A percentile compares a stretch with the other conserved stretches of the same genome.
phyloP scores from a whole-genome alignment of 305 asterid species.

The Fraxinus floribunda region DNA sequence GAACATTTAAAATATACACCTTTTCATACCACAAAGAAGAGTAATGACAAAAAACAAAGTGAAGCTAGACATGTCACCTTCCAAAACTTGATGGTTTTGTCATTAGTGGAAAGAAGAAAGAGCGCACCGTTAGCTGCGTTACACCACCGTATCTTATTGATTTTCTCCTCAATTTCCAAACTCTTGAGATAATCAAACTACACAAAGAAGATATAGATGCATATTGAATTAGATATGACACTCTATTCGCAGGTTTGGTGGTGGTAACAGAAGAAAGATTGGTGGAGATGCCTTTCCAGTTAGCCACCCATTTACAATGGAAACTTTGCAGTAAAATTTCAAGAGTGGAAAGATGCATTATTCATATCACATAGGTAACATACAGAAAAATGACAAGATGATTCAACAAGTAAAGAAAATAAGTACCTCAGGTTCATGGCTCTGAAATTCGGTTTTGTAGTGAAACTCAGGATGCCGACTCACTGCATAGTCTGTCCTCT shows the following conservation, averaged over 20 bases:
- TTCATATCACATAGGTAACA: slow-evolving; percentile 5
- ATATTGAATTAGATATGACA: slow-evolving; percentile 15
- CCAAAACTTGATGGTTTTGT: slow-evolving; percentile 95
- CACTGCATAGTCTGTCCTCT: slow-evolving; percentile 69
- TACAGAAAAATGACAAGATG: neutral
- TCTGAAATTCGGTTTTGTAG: slow-evolving; percentile 95
- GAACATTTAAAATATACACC: slow-evolving; percentile 11
- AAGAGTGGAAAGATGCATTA: neutral
- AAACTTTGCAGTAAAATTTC: neutral
- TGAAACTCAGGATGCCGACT: slow-evolving; percentile 92
- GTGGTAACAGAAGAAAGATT: neutral
- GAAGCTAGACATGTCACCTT: slow-evolving; percentile 52
- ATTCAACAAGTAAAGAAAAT: slow-evolving; percentile 1
- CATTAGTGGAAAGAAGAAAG: slow-evolving; percentile 95
- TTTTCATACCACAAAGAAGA: neutral
- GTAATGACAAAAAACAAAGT: neutral
- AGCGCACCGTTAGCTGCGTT: slow-evolving; percentile 91
- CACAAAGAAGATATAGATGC: slow-evolving; percentile 20
- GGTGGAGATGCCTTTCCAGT: neutral
- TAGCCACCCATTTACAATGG: neutral
- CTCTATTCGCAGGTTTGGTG: neutral
- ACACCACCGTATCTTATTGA: slow-evolving; percentile 98
- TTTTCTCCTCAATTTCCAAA: slow-evolving; percentile 98
- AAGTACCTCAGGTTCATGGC: slow-evolving; percentile 98
- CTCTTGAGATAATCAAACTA: slow-evolving; percentile 98